Evolutionary conservation across 371 early-diverging fungal species (phyloP).

Genomic region (Apophysomyces ossiformis): DNA sequence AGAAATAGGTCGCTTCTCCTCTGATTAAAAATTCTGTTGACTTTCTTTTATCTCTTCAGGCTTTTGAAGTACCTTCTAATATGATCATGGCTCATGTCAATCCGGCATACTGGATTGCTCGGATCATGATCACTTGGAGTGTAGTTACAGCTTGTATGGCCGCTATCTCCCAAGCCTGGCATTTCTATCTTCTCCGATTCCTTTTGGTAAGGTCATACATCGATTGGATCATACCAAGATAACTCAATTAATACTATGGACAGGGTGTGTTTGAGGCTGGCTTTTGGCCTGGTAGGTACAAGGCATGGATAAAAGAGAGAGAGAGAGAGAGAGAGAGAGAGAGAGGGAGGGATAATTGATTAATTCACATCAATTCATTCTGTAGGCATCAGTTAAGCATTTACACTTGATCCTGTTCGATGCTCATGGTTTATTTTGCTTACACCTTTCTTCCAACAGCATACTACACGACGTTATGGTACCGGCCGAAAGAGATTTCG

Average conservation of each 20-base stretch:
- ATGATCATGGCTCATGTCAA: slow-evolving; percentile 54
- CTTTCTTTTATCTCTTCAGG: slow-evolving; percentile 20
- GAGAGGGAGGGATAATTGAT: no score
- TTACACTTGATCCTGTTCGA: no score
- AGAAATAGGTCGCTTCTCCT: not conserved
- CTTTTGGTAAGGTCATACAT: slow-evolving; percentile 30
- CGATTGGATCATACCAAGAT: not conserved
- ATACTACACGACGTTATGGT: slow-evolving; percentile 54
- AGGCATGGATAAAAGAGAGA: not conserved
- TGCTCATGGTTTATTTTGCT: slow-evolving; percentile 6
- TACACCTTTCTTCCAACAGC: slow-evolving; percentile 29
- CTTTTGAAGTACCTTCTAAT: slow-evolving; percentile 55
- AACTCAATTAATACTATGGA: not conserved
- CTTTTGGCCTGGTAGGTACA: slow-evolving; percentile 50
- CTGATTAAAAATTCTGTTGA: not conserved
- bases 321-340: no score
- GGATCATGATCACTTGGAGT: slow-evolving; percentile 59
- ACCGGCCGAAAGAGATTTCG: slow-evolving; percentile 50
- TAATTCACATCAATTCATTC: no score
- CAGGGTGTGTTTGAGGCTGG: slow-evolving; percentile 58
- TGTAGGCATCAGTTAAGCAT: no score
- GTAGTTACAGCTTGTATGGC: slow-evolving; percentile 55
- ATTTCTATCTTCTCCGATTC: slow-evolving; percentile 53
- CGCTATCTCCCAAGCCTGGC: slow-evolving; percentile 50
- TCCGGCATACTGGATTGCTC: slow-evolving; percentile 52